These are phyloP conservation scores for Dovyalis caffra DNA, from an alignment of 345 rosid genomes.

Conservation along the genomic window DNA sequence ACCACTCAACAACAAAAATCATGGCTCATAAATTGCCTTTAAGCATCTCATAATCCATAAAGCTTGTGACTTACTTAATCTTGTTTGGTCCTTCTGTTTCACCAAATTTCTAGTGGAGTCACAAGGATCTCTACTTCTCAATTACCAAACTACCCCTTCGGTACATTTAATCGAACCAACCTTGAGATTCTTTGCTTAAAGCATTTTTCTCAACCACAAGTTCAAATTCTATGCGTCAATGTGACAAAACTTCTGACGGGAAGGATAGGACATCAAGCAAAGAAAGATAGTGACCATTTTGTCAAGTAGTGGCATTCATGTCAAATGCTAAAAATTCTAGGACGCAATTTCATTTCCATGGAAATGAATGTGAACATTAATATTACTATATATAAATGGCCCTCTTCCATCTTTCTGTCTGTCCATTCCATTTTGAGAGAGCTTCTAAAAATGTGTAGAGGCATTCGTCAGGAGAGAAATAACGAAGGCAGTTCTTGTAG, in stretches of 20 bases:
- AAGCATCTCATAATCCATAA: constrained; percentile 31
- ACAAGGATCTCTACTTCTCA: background rate
- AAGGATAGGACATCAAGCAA: background rate
- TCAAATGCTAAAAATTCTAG: constrained; percentile 18
- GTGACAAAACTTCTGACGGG: background rate
- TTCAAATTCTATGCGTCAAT: background rate
- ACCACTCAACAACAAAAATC: constrained; percentile 28
- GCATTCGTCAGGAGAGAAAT: constrained; percentile 28
- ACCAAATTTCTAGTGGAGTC: constrained; percentile 11
- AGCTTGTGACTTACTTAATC: constrained; percentile 30
- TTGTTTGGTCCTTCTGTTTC: constrained; percentile 3
- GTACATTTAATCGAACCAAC: background rate
- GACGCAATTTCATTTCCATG: constrained; percentile 1
- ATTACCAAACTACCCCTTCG: background rate
- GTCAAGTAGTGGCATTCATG: constrained; percentile 26
- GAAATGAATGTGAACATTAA: constrained; percentile 7
- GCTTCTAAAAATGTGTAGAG: constrained; percentile 51
- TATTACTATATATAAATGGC: background rate
- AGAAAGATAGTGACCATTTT: constrained; percentile 10
- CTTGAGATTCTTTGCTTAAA: constrained; percentile 12
- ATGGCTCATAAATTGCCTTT: constrained; percentile 21
- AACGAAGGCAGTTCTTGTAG: constrained; percentile 15
- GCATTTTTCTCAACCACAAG: constrained; percentile 34
- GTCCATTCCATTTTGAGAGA: background rate
- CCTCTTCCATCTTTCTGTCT: background rate